Base-by-base conservation (phyloP, 2,329 filamentous ascomycete species). In the Pseudogymnoascus sp. region DNA sequence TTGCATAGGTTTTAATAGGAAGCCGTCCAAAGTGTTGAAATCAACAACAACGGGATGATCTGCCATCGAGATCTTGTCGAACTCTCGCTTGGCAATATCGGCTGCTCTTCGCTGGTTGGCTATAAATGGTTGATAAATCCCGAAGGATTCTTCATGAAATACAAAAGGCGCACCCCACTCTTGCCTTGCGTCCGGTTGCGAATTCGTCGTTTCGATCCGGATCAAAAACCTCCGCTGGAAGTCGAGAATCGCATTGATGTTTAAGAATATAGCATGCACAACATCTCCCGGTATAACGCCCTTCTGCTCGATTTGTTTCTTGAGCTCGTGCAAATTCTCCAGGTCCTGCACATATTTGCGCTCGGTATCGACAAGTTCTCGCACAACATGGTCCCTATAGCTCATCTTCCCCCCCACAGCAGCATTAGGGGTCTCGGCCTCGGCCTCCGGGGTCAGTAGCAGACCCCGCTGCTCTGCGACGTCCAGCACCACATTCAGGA, bases 311-410 rank as follows among this genome's bases (percentile, higher is more conserved):
- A 97, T 80, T 23, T 88, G 85, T 76, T 91, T 93, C 77, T 96
- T 97, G 72, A 97, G 83, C 59, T 92, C 88, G 73, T 97, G 92
- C 36, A 99, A 76, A 68, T 96, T 93, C 74, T 97, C 93, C 61
- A 99, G 78, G 78, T 99, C 94, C 74, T 97, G 92, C 3, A 97
- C 94, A 69, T 99, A 99, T 76, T 97, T 97, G 66, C 94, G 87
- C 76, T 99, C 94, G 1, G 93, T 97, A 69, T 93, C 91, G 62
- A 99, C 89, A 55, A 99, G 78, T 75, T 99, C 94, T 71, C 89
- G 87, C 45, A 99, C 84, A 65, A 97, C 91, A 74, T 97, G 90
- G 70, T 97, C 90, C 67, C 92, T 80, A 67, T 88, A 86, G 66
- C 81, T 87, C 80, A 88, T 88, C 62, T 86, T 84, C 58, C 87